phyloP scores from a whole-genome alignment of 2,329 filamentous ascomycete species.

The Leptographium lundbergii region DNA sequence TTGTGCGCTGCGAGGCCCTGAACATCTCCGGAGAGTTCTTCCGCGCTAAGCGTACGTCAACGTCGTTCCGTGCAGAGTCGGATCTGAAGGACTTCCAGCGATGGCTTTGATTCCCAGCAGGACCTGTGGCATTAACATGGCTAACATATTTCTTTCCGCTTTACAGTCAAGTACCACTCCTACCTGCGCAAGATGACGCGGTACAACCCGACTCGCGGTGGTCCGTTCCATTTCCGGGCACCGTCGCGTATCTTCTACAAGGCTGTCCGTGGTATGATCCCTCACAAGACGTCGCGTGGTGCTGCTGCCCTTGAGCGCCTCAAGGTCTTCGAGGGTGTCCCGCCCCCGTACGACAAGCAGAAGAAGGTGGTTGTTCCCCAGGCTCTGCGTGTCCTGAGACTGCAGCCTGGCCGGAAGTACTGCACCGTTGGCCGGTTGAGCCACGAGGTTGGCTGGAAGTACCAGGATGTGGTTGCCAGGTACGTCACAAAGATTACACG shows the following conservation, averaged over 20 bases:
- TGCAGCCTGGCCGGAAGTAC: conserved; percentile 99
- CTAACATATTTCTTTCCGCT: conserved; percentile 5
- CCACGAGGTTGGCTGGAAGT: conserved; percentile 99
- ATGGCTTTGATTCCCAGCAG: background rate
- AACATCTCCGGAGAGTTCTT: conserved; percentile 99
- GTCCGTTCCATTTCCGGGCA: conserved; percentile 99
- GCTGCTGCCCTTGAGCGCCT: conserved; percentile 93
- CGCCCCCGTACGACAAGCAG: conserved; percentile 98
- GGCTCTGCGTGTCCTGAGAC: conserved; percentile 87
- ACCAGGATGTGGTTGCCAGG: conserved; percentile 98
- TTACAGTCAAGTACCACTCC: conserved; percentile 97
- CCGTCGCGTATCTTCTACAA: conserved; percentile 99
- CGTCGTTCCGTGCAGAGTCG: conserved; percentile 4
- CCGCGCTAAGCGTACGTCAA: conserved; percentile 95
- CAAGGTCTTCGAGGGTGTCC: conserved; percentile 99
- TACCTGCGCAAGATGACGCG: conserved; percentile 99
- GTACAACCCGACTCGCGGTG: conserved; percentile 98
- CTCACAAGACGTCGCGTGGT: conserved; percentile 98
- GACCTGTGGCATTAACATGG: background rate
- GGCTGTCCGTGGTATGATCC: conserved; percentile 99
- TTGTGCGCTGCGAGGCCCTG: conserved; percentile 96
- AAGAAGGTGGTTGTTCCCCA: conserved; percentile 99
- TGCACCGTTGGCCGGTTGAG: conserved; percentile 96
- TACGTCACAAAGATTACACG: conserved; percentile 38
- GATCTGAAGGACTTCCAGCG: background rate